These are phyloP conservation scores for Blastocrithidia nonstop DNA, from an alignment of 208 protist genomes.

Conservation along the genomic window DNA sequence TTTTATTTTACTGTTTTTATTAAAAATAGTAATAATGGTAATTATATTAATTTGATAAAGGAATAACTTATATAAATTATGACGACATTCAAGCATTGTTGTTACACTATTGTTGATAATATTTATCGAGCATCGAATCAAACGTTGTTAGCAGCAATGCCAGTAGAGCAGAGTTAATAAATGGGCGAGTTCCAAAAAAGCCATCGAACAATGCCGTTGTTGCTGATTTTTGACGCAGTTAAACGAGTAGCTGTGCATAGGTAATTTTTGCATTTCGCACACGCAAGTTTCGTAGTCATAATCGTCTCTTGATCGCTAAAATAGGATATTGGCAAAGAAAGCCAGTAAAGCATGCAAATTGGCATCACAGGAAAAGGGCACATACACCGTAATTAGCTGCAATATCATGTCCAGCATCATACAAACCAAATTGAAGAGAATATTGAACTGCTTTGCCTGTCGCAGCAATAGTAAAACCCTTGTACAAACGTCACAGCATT, in stretches of 20 bases:
- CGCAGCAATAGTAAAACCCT: constrained; percentile 21
- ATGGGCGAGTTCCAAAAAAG: constrained; percentile 48
- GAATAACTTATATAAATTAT: too few species aligned
- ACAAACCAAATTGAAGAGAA: constrained; percentile 51
- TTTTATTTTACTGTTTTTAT: too few species aligned
- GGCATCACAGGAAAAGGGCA: constrained; percentile 64
- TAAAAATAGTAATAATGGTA: too few species aligned
- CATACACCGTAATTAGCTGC: constrained; percentile 35
- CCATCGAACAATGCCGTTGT: constrained; percentile 73
- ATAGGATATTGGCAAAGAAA: constrained; percentile 44
- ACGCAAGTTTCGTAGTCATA: constrained; percentile 24
- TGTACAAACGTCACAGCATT: constrained; percentile 39
- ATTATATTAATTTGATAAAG: too few species aligned
- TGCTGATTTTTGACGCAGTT: constrained; percentile 46
- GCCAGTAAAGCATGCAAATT: constrained; percentile 32
- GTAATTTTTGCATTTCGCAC: constrained; percentile 12
- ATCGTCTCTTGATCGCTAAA: constrained; percentile 42
- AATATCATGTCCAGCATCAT: constrained; percentile 60
- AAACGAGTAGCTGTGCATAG: constrained; percentile 38
- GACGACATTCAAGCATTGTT: too few species aligned
- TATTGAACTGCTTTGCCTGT: constrained; percentile 21
- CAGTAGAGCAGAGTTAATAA: constrained; percentile 45
- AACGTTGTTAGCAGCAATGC: constrained; percentile 55
- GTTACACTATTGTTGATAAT: too few species aligned
- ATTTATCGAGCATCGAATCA: too few species aligned